phyloP scores from a whole-genome alignment of 1,139 yeast genomes.

The Zygosaccharomyces sapae region DNA sequence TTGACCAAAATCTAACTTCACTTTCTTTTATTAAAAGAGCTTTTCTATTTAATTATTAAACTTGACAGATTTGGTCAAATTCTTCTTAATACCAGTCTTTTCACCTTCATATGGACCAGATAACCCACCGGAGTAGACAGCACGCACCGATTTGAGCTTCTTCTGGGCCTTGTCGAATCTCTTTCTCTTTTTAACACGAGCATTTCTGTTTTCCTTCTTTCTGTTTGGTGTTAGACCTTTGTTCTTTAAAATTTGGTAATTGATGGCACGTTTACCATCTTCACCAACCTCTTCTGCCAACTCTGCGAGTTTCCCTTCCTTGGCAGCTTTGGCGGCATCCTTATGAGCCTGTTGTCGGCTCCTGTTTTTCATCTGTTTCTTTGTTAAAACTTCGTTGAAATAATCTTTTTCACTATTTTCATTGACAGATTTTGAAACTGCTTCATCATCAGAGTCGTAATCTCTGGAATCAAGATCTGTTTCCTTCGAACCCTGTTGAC shows the following conservation, averaged over 20 bases:
- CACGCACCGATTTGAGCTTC: conserved; percentile 86
- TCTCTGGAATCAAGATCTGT: conserved; percentile 50
- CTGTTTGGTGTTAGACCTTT: conserved; percentile 92
- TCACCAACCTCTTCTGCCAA: conserved; percentile 61
- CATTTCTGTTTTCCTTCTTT: conserved; percentile 88
- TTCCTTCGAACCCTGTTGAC: conserved; percentile 55
- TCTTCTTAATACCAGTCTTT: conserved; percentile 95
- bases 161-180: conserved; percentile 93
- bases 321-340: conserved; percentile 72
- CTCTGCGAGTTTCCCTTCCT: conserved; percentile 77
- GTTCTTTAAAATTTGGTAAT: conserved; percentile 88
- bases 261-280: conserved; percentile 90
- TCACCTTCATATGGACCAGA: conserved; percentile 90
- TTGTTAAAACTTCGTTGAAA: conserved; percentile 45
- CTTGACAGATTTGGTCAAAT: conserved; percentile 78
- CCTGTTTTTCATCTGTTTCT: conserved; percentile 47
- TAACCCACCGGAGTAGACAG: conserved; percentile 69
- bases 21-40: not conserved
- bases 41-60: conserved; percentile 39
- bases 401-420: conserved; percentile 40
- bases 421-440: conserved; percentile 41
- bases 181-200: conserved; percentile 97
- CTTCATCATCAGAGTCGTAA: conserved; percentile 46
- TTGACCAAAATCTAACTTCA: not conserved
- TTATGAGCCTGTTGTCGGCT: conserved; percentile 63